Base-by-base conservation (phyloP, 2,329 filamentous ascomycete species). In the Colletotrichum gloeosporioides region DNA sequence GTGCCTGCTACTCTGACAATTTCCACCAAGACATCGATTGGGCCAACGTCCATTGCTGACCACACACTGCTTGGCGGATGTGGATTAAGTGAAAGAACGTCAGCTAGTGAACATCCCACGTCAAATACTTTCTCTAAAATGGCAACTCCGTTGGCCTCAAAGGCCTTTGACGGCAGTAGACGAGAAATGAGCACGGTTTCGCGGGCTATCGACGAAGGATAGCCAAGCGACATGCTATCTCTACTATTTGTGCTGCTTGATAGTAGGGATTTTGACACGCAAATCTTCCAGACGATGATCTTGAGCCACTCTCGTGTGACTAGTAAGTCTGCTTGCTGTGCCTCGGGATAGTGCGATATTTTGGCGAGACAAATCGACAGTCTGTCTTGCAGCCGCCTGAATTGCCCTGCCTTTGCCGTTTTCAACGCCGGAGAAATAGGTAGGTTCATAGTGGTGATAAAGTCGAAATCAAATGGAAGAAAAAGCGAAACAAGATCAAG, bases 61-160 rank as follows among this genome's bases (percentile, higher is more conserved):
- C 63, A 65, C 16, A 29, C 32, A 31, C 32, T 25, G 25, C 25
- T 39, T 31, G 16, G 49, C 44, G 44, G n/a, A 53, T 53, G 44
- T 7, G 64, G 71, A 34, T 49, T 55, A 53, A 73, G 36, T 10
- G 71, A 53, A 3, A 81, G 59, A 5, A 81, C 70, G 72, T 84
- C 82, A 1, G 82, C 81, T 1, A 84, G 32, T 1, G 82, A 83
- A 39, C 82, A 84, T 1, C 81, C 82, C 0, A 83, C 78, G n/a
- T 84, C 83, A 32, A 84, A 84, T 0, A 84, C 78, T 70, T 84
- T 84, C 36, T 84, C 83, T 0, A 83, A n/a, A 1, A 84, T 83
- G 0, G 83, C 83, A 0, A 84, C 79, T 0, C 83, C 82, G 32
- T 84, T 84, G 0, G 83, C 83, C 13, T 83, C 82, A 4, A 84